Conservation (phyloP, 805 yeast species). For the Pichia californica region DNA sequence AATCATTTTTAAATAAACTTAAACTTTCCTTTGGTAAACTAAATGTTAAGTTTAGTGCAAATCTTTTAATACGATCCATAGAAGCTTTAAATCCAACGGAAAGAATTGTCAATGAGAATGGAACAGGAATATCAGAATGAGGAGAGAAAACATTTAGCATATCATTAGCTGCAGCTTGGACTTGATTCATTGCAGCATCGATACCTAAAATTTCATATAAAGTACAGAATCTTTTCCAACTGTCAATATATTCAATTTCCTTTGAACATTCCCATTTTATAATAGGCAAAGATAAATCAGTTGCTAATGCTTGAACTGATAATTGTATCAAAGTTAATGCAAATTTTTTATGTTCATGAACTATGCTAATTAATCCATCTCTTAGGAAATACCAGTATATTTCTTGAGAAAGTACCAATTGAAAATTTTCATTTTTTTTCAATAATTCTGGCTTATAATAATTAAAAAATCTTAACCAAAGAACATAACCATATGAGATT, state of each 20-base stretch:
- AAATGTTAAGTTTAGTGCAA: constrained; percentile 50
- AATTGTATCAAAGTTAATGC: constrained; percentile 58
- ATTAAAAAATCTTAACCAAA: constrained; percentile 51
- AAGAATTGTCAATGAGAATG: constrained; percentile 70
- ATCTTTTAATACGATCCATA: constrained; percentile 70
- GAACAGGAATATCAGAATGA: constrained; percentile 46
- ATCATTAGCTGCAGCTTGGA: constrained; percentile 68
- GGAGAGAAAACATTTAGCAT: constrained; percentile 47
- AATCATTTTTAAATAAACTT: constrained; percentile 38
- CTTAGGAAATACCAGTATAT: constrained; percentile 56
- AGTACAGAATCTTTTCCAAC: constrained; percentile 72
- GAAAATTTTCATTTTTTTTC: constrained; percentile 20
- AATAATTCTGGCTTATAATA: constrained; percentile 13
- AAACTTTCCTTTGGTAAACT: constrained; percentile 42
- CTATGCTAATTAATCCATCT: constrained; percentile 43
- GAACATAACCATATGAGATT: constrained; percentile 39
- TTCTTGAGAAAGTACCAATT: constrained; percentile 23
- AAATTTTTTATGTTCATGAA: constrained; percentile 67
- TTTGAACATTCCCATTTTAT: constrained; percentile 40
- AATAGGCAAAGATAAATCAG: constrained; percentile 29
- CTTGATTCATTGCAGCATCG: constrained; percentile 82
- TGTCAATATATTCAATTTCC: constrained; percentile 30
- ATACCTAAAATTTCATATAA: constrained; percentile 74
- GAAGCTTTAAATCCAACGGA: constrained; percentile 71
- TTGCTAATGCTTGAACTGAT: constrained; percentile 43